Evolutionary conservation across 2,329 filamentous ascomycete species (phyloP).

Genomic region (Arthrobotrys musiformis): DNA sequence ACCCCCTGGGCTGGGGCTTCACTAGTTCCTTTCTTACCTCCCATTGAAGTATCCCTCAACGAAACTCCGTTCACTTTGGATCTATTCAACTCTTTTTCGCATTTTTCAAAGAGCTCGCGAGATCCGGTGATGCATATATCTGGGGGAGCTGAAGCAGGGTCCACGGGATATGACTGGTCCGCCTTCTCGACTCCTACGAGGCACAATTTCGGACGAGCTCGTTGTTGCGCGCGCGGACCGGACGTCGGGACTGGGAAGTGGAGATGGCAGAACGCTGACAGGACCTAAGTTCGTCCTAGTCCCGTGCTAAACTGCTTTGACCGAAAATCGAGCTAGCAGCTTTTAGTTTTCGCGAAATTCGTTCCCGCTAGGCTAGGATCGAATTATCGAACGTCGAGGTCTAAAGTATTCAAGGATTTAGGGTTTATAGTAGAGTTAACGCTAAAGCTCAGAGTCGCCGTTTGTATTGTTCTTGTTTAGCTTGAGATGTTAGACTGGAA

Average conservation of each 20-base stretch:
- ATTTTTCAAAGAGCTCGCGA: conserved; percentile 28
- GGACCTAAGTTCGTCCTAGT: neutral
- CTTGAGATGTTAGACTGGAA: no score
- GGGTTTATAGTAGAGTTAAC: neutral
- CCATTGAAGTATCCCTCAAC: no score
- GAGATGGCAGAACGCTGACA: neutral
- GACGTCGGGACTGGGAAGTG: conserved; percentile 35
- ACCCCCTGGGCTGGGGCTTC: no score
- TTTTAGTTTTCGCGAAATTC: no score
- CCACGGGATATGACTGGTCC: conserved; percentile 40
- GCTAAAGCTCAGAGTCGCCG: neutral
- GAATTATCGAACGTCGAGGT: conserved; percentile 1
- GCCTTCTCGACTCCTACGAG: no score
- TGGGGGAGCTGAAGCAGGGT: conserved; percentile 24
- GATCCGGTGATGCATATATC: conserved; percentile 31
- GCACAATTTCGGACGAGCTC: conserved; percentile 40
- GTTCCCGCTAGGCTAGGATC: conserved; percentile 32
- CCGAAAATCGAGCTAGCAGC: neutral
- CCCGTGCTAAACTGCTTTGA: neutral
- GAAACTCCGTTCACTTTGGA: neutral
- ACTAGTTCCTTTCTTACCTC: no score
- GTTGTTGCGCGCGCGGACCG: conserved; percentile 36
- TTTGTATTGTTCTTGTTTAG: conserved; percentile 17
- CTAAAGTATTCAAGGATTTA: neutral
- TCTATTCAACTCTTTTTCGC: neutral